Percentiles rank a stretch among this genome's conserved stretches.
phyloP scores from a whole-genome alignment of 148 eudicot genomes.

The Cornus kousa region DNA sequence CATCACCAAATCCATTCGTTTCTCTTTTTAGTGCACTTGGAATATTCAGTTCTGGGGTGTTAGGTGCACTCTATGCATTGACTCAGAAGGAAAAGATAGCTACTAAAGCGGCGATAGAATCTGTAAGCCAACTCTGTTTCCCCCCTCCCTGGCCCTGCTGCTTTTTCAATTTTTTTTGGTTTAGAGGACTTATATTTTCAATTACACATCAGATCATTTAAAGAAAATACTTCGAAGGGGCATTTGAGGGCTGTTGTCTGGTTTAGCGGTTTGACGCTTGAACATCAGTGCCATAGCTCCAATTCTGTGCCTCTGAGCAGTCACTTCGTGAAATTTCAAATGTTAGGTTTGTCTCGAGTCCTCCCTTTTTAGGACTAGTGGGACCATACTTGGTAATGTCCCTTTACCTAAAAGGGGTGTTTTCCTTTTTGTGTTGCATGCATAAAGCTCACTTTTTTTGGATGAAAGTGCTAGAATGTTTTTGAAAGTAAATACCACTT shows the following conservation, averaged over 20 bases:
- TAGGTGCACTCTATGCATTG: constrained; percentile 73
- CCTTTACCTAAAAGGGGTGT: too few species aligned
- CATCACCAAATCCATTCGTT: constrained; percentile 52
- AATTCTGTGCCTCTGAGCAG: too few species aligned
- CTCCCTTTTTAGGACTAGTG: too few species aligned
- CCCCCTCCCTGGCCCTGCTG: background rate
- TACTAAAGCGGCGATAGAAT: constrained; percentile 55
- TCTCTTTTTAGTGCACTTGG: constrained; percentile 74
- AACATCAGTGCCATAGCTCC: too few species aligned
- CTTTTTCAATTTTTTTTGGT: background rate
- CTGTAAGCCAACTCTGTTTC: constrained; percentile 44
- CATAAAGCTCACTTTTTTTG: background rate
- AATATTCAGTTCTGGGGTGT: constrained; percentile 60
- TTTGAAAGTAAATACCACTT: background rate
- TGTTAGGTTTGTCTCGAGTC: too few species aligned
- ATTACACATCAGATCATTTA: background rate
- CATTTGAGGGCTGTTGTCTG: too few species aligned
- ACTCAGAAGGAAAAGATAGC: constrained; percentile 65
- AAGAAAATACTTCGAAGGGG: background rate
- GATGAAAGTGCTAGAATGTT: background rate
- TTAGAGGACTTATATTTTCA: background rate
- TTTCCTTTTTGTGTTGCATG: background rate
- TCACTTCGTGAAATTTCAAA: too few species aligned
- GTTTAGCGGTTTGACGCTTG: too few species aligned
- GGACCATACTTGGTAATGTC: too few species aligned